These are phyloP conservation scores for Dactylonectria macrodidyma DNA, from an alignment of 2,329 filamentous ascomycete genomes.

Conservation along the genomic window DNA sequence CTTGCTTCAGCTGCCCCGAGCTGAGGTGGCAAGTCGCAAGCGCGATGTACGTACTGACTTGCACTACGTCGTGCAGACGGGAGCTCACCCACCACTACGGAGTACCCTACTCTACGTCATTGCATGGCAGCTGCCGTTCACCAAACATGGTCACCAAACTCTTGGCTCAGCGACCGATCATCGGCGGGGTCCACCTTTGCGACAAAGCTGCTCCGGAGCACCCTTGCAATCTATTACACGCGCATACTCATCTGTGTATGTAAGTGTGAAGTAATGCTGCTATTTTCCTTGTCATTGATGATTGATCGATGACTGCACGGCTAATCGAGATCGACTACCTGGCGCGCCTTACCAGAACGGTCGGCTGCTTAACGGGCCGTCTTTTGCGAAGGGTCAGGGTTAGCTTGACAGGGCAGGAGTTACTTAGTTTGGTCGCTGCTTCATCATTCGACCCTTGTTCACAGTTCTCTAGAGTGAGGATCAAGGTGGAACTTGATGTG, in stretches of 20 bases:
- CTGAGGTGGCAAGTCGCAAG: too few relatives aligned
- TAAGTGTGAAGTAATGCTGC: constrained; percentile 27
- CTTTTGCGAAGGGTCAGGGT: constrained; percentile 3
- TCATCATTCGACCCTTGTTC: constrained; percentile 8
- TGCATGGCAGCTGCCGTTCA: constrained; percentile 2
- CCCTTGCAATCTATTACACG: constrained; percentile 21
- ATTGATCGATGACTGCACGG: constrained; percentile 21
- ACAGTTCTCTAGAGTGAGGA: constrained; percentile 6
- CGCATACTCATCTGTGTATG: constrained; percentile 10
- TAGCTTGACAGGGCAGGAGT: background rate
- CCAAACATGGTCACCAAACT: constrained; percentile 1
- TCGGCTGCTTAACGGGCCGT: constrained; percentile 23
- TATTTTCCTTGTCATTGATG: constrained; percentile 19
- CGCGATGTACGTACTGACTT: too few relatives aligned
- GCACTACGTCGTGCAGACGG: too few relatives aligned
- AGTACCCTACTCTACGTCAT: constrained; percentile 26
- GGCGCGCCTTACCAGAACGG: constrained; percentile 21
- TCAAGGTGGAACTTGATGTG: constrained; percentile 2
- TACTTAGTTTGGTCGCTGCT: background rate
- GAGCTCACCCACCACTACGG: background rate
- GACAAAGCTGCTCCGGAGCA: background rate
- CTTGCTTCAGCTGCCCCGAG: too few relatives aligned
- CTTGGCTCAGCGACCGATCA: constrained; percentile 16
- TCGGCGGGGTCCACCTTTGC: constrained; percentile 23
- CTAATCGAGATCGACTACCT: background rate